These are phyloP conservation scores for Rosa multiflora DNA, from an alignment of 306 rosid species.

Conservation along the genomic window DNA sequence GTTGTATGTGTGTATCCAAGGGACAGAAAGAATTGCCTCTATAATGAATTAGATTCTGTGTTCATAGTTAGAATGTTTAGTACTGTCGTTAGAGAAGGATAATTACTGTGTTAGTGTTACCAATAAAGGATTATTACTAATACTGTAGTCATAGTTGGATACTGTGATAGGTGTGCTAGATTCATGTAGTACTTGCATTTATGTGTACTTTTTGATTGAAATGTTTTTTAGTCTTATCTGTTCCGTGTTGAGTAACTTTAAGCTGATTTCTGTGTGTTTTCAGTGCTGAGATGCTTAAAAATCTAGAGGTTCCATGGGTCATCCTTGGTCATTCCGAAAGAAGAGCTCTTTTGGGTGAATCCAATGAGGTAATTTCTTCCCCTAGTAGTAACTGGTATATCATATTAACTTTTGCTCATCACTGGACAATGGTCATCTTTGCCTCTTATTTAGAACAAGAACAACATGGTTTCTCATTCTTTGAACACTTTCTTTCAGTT, in stretches of 20 bases:
- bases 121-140: neutral
- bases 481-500: constrained; percentile 40
- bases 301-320: constrained; percentile 76
- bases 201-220: neutral
- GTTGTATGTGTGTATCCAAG: neutral
- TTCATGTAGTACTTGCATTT: neutral
- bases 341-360: constrained; percentile 62
- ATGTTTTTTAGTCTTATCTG: neutral
- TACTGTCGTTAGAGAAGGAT: neutral
- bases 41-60: neutral
- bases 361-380: constrained; percentile 56
- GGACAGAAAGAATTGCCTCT: neutral
- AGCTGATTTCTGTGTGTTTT: constrained; percentile 8
- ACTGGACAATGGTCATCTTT: neutral
- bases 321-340: constrained; percentile 83
- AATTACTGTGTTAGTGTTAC: neutral
- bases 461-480: neutral
- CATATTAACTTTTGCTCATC: neutral
- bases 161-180: neutral
- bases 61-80: neutral
- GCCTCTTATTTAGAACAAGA: neutral
- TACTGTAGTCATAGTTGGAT: neutral
- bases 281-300: constrained; percentile 85
- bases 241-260: neutral
- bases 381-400: neutral